Base-by-base conservation (phyloP, 768 basidiomycete genomes). In the Mycena belliarum region DNA sequence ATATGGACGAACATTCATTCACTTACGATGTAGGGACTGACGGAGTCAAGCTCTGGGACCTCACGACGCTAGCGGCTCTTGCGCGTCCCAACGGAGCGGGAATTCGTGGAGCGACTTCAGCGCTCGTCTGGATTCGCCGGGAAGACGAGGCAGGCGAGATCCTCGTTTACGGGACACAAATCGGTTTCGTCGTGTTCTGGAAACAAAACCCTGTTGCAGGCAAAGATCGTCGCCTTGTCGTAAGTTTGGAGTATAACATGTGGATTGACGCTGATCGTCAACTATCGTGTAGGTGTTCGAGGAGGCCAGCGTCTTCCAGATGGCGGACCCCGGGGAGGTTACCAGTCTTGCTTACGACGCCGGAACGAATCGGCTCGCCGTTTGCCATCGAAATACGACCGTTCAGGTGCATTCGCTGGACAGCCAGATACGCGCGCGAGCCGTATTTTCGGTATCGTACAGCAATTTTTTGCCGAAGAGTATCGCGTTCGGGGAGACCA, bases 281-380 rank as follows among this genome's bases (percentile, higher is more conserved):
- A 20, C 6, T n/a, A 2, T n/a, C 2, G 7, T n/a, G n/a, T n/a
- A 35, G 38, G 35, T 8, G 2, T 66, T 66, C 45, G 49, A 60
- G 21, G 61, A 66, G 21, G 23, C 54, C 3, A 24, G 25, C 25
- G 41, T 33, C 28, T 24, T 32, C 12, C 63, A 60, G 25, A 15
- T 65, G 12, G 33, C 40, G 2, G 24, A 52, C 4, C 49, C 53
- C 0, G 49, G 46, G 7, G 63, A 67, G 45, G 50, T 67, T 1
- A 65, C 64, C 1, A 63, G 57, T 5, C 21, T 67, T 4, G 57
- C 51, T 1, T 67, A 62, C 33, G 66, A 67, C 18, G 35, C 60
- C 3, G 15, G 50, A 2, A 43, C 60, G 14, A 65, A 59, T 35
- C 47, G 55, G 11, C 61, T 68, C 23, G 51, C 57, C 4, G 52